Evolutionary conservation across 345 rosid genomes (phyloP), one percentile per base, ranked within the genome.

Genomic region (Aquilaria yunnanensis): DNA sequence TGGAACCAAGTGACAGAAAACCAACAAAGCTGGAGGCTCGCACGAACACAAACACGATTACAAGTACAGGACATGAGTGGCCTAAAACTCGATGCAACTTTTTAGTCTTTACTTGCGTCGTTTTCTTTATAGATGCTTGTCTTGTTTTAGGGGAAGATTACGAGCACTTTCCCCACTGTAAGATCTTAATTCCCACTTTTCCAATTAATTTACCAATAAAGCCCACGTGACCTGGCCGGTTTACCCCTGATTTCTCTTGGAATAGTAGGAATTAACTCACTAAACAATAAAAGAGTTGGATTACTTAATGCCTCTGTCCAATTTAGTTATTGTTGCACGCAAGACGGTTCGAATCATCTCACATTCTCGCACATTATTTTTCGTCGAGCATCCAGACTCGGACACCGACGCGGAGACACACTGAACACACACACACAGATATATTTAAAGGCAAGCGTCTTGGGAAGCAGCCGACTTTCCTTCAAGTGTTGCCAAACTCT

Each of bases 321-420:
- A 16, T 56, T 60, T 59, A 14, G 33, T 55, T 51, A 57, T n/a
- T 56, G 69, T 47, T 52, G 71, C 57, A 57, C 56, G 75, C 90
- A 82, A 81, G 81, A 80, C 80, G 65, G 68, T 63, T 47, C 61
- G 86, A 82, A 82, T 82, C 84, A 73, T 80, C 76, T 75, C 86
- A 70, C 88, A 77, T 81, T 74, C 77, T 66, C 7, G 43, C 43
- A 37, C 43, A 37, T 37, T 37, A 37, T 37, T 37, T 37, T 37
- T 4, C 43, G 43, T 37, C 23, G 43, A 37, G 1, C 43, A 37
- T 37, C 43, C 43, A 37, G 43, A 5, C 9, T 4, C 43, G 5
- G 43, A 37, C 23, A 23, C 23, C 23, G 23, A 23, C 23, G 23
- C 23, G 23, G 23, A 23, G 23, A 23, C 43, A 37, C 43, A 3